Conservation (phyloP, 345 rosid genomes). For the Brassica rapa region DNA sequence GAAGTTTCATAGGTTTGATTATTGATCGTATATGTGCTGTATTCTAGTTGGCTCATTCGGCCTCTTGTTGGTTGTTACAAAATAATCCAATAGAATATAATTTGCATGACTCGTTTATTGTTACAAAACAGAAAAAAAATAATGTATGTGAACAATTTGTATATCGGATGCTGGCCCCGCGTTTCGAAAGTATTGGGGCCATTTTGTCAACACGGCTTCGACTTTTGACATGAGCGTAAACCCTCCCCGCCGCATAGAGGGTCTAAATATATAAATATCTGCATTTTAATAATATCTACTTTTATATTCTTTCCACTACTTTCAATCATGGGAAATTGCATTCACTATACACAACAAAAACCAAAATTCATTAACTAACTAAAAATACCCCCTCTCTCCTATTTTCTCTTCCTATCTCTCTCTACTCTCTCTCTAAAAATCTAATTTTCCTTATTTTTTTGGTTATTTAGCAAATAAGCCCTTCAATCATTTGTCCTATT, state of each 20-base stretch:
- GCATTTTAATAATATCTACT: background rate
- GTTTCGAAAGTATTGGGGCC: background rate
- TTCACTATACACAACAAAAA: too few species aligned
- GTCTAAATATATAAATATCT: background rate
- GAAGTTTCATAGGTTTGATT: slow-evolving; percentile 31
- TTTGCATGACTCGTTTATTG: slow-evolving; percentile 32
- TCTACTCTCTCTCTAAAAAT: too few species aligned
- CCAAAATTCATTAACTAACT: too few species aligned
- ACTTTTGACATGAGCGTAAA: slow-evolving; percentile 11
- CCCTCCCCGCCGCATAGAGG: slow-evolving; percentile 28
- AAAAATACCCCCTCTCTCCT: too few species aligned
- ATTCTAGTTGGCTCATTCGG: slow-evolving; percentile 28
- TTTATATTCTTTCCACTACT: background rate
- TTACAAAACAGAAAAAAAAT: slow-evolving; percentile 19
- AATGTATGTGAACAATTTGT: slow-evolving; percentile 28
- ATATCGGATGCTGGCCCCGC: slow-evolving; percentile 19
- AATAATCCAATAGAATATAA: slow-evolving; percentile 15
- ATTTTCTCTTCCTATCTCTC: too few species aligned
- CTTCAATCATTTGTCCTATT: background rate
- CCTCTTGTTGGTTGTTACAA: slow-evolving; percentile 34
- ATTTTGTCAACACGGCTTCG: slow-evolving; percentile 29
- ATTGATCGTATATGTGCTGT: slow-evolving; percentile 22
- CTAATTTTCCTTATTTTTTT: too few species aligned
- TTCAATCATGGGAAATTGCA: background rate
- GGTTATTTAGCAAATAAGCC: too few species aligned